Evolutionary conservation across 2,329 filamentous ascomycete genomes (phyloP).

Genomic region (Alternaria rosae): DNA sequence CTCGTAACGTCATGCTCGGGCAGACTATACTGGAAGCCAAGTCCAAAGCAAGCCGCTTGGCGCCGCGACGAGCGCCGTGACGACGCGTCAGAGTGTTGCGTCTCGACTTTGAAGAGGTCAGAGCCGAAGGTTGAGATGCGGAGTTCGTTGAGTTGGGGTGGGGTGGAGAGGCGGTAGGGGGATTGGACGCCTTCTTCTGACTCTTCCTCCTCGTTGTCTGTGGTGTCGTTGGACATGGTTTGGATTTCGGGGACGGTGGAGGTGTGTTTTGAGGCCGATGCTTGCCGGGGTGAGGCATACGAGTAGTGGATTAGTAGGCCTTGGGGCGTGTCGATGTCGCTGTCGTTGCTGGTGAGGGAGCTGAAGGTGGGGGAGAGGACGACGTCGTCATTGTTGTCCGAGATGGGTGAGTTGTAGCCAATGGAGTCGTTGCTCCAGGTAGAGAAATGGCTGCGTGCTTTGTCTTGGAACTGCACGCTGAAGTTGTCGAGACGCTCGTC

Average conservation of each 20-base stretch:
- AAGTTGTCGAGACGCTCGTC: constrained; percentile 18
- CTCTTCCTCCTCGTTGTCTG: constrained; percentile 8
- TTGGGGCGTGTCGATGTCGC: constrained; percentile 32
- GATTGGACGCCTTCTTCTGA: constrained; percentile 14
- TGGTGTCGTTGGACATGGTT: constrained; percentile 1
- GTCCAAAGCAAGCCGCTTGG: constrained; percentile 42
- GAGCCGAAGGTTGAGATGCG: constrained; percentile 40
- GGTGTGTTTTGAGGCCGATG: not conserved
- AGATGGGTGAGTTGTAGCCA: constrained; percentile 31
- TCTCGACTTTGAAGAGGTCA: constrained; percentile 38
- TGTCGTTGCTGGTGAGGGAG: constrained; percentile 41
- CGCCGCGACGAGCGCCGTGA: constrained; percentile 27
- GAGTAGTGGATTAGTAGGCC: constrained; percentile 32
- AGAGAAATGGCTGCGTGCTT: constrained; percentile 43
- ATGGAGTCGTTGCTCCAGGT: constrained; percentile 42
- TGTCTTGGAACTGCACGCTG: constrained; percentile 20
- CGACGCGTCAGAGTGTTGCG: constrained; percentile 23
- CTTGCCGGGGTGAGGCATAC: constrained; percentile 17
- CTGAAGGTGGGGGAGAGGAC: constrained; percentile 44
- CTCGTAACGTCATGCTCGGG: constrained; percentile 37
- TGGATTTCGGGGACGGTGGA: constrained; percentile 15
- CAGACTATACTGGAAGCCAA: constrained; percentile 46
- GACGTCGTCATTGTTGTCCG: constrained; percentile 31
- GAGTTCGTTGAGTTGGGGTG: constrained; percentile 34
- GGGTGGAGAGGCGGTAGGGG: constrained; percentile 22